Base-by-base conservation (phyloP, 805 yeast genomes). In the Starmerella etchellsii region DNA sequence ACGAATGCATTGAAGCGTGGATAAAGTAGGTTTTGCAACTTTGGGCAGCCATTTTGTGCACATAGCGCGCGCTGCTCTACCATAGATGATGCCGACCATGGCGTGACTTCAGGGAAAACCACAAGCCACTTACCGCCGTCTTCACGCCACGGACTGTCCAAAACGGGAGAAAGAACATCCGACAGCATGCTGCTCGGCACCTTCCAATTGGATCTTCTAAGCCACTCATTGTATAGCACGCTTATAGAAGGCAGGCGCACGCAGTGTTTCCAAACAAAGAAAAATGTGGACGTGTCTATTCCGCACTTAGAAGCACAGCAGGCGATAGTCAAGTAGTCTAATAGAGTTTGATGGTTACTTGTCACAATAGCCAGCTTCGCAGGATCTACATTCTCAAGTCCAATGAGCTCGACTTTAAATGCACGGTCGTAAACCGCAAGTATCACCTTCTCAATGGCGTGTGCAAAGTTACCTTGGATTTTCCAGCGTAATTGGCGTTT, bases 31-130 rank as follows among this genome's bases (percentile, higher is more conserved):
- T 81, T 67, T 10, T 69, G 58, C 16, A 80, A 66, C 14, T 57
- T 60, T 0, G 88, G 82, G n/a, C 80, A 63, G 41, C 69, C 78
- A 51, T 69, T 74, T 42, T 69, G 67, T 31, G 69, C 69, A 35
- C 77, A 67, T 45, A 75, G 66, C 24, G 68, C 65, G 30, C 67
- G 63, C 46, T 84, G 93, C 31, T 69, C 38, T 52, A 57, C 48
- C 34, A 63, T 31, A 49, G 56, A 34, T 67, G 42, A 25, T 4
- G 40, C 37, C 2, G 44, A 36, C 40, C 51, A 49, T 22, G 40
- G 36, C 2, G 80, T 81, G 4, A 81, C 95, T 58, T 87, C 96
- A 0, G 96, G 96, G 49, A 85, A 85, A 8, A 81, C 48, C 0
- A 77, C 74, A 0, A 84, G 51, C 82, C 93, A 46, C 16, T 46